phyloP scores from a whole-genome alignment of 768 basidiomycete genomes.

The Austroboletus festivus region DNA sequence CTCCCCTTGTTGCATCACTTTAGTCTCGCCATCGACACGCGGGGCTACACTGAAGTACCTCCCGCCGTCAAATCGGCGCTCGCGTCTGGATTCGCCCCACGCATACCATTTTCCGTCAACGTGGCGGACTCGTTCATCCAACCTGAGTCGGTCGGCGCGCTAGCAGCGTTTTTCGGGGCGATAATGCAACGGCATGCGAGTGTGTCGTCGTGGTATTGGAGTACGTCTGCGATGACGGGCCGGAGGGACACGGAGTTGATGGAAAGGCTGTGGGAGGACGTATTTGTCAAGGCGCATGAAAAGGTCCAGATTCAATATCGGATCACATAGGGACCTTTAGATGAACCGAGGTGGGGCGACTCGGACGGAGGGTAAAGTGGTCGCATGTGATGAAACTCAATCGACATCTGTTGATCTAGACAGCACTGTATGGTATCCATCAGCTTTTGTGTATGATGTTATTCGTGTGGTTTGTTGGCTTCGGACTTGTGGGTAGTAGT shows the following conservation, averaged over 20 bases:
- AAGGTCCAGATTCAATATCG: neutral
- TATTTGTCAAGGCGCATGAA: constrained; percentile 15
- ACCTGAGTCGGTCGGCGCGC: constrained; percentile 13
- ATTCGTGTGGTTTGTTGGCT: too few relatives aligned
- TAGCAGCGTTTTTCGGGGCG: constrained; percentile 17
- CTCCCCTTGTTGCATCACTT: constrained; percentile 3
- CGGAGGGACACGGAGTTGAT: constrained; percentile 14
- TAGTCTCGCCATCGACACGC: constrained; percentile 15
- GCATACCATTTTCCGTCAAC: constrained; percentile 10
- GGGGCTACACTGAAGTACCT: neutral
- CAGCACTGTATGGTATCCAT: too few relatives aligned
- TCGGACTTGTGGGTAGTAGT: too few relatives aligned
- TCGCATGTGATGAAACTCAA: too few relatives aligned
- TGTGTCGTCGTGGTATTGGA: constrained; percentile 8
- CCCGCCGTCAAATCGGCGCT: neutral
- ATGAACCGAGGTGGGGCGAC: too few relatives aligned
- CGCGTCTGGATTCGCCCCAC: neutral
- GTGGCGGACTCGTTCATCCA: constrained; percentile 17
- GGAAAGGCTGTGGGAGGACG: constrained; percentile 17
- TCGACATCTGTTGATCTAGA: too few relatives aligned
- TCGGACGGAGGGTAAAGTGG: too few relatives aligned
- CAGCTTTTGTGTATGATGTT: too few relatives aligned
- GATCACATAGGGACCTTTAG: too few relatives aligned
- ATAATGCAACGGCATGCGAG: constrained; percentile 6
- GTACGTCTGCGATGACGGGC: constrained; percentile 4